phyloP scores from a whole-genome alignment of 768 basidiomycete species.

The Rossbeevera mucosa region DNA sequence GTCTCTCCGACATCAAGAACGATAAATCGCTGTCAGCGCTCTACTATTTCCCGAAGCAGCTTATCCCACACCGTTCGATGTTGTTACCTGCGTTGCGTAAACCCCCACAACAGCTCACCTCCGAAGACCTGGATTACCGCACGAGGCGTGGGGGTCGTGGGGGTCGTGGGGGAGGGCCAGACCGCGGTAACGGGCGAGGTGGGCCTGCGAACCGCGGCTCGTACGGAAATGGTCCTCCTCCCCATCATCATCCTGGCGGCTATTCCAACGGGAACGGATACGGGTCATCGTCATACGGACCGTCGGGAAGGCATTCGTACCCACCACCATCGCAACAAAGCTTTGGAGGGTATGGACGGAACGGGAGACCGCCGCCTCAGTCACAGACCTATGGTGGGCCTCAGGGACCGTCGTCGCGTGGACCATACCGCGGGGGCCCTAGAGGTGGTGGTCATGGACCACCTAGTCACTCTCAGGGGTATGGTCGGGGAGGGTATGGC shows the following conservation, averaged over 20 bases:
- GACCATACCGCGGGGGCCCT: slow-evolving; percentile 22
- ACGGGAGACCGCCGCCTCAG: slow-evolving; percentile 29
- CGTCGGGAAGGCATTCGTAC: slow-evolving; percentile 17
- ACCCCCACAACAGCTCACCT: slow-evolving; percentile 54
- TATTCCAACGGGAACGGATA: slow-evolving; percentile 19
- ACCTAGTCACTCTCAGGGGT: slow-evolving; percentile 15
- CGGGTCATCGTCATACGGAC: slow-evolving; percentile 17
- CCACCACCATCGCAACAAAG: slow-evolving; percentile 19
- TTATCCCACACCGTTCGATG: slow-evolving; percentile 78
- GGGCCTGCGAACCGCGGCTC: slow-evolving; percentile 20
- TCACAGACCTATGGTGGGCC: slow-evolving; percentile 32
- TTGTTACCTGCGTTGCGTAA: slow-evolving; percentile 70
- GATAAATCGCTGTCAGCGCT: slow-evolving; percentile 84
- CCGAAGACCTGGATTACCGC: slow-evolving; percentile 66
- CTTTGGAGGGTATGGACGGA: slow-evolving; percentile 32
- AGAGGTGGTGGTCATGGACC: slow-evolving; percentile 28
- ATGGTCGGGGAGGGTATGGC: slow-evolving; percentile 27
- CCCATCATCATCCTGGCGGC: neutral
- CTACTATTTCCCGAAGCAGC: slow-evolving; percentile 87
- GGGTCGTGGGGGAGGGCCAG: slow-evolving; percentile 37
- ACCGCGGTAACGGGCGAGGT: slow-evolving; percentile 36
- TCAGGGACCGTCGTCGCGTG: slow-evolving; percentile 20
- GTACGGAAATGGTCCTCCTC: slow-evolving; percentile 16
- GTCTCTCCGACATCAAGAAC: slow-evolving; percentile 74
- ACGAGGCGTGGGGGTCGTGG: slow-evolving; percentile 50